A percentile compares a stretch with the other conserved stretches of the same genome.
Evolutionary conservation across 225 moss, liverwort and hornwort genomes (phyloP).

Genomic region (Asterella californica): DNA sequence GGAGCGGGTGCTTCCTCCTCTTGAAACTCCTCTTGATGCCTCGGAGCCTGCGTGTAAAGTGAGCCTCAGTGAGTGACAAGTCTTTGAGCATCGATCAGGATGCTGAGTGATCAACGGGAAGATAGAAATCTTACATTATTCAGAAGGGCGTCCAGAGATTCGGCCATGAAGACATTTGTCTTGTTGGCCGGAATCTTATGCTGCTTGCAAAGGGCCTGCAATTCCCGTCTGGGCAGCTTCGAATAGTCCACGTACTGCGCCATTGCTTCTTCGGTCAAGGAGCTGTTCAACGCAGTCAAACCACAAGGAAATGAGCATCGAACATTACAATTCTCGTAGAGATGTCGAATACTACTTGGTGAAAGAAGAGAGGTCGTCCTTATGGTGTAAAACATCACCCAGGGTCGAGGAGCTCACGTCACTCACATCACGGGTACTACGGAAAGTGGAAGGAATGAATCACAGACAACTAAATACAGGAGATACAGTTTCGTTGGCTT

Average conservation of each 20-base stretch:
- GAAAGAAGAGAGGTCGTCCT: too few relatives aligned
- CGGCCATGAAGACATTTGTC: constrained; percentile 45
- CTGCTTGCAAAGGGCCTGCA: constrained; percentile 46
- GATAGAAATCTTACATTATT: constrained; percentile 25
- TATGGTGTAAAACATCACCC: too few relatives aligned
- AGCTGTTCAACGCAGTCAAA: neutral
- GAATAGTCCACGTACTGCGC: constrained; percentile 31
- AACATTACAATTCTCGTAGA: too few relatives aligned
- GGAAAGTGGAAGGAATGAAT: too few relatives aligned
- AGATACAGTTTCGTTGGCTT: too few relatives aligned
- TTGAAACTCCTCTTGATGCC: constrained; percentile 18
- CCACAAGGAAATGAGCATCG: too few relatives aligned
- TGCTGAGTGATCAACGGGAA: neutral
- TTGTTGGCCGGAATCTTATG: constrained; percentile 50
- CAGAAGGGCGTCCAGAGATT: constrained; percentile 24
- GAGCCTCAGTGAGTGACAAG: neutral
- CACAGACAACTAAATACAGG: too few relatives aligned
- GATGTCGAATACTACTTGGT: too few relatives aligned
- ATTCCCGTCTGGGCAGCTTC: constrained; percentile 29
- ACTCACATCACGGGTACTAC: too few relatives aligned
- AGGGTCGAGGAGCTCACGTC: too few relatives aligned
- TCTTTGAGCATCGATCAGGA: too few relatives aligned
- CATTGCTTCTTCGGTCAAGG: neutral
- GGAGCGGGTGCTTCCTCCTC: constrained; percentile 15
- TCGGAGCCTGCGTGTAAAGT: constrained; percentile 8